A percentile compares a stretch with the other conserved stretches of the same genome.
phyloP scores from a whole-genome alignment of 768 basidiomycete genomes.

The Daedaleopsis nitida region DNA sequence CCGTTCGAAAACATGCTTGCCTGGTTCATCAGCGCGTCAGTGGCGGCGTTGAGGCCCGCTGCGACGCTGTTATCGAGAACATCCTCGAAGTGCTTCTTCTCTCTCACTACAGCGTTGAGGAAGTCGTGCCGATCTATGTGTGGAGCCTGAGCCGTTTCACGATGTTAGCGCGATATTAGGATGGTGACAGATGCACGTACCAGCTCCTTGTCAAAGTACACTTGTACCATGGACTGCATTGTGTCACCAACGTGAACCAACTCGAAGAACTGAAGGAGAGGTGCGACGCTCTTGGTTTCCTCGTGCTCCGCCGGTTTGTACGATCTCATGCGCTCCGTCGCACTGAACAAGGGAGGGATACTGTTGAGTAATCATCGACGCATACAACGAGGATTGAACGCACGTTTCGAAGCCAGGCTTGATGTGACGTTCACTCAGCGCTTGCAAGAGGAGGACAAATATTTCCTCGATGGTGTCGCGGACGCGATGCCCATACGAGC shows the following conservation, averaged over 20 bases:
- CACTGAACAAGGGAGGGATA: constrained; percentile 51
- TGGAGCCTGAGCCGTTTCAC: constrained; percentile 65
- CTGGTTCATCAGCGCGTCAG: constrained; percentile 94
- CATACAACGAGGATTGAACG: neutral
- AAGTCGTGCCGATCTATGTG: constrained; percentile 96
- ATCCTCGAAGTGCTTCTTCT: constrained; percentile 97
- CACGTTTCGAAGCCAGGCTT: constrained; percentile 68
- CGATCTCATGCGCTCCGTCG: constrained; percentile 84
- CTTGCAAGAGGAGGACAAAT: constrained; percentile 82
- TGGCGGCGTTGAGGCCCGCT: constrained; percentile 90
- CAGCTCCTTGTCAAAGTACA: constrained; percentile 97
- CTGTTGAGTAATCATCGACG: too few species aligned
- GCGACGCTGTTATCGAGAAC: constrained; percentile 92
- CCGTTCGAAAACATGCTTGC: constrained; percentile 27
- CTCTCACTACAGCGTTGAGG: constrained; percentile 87
- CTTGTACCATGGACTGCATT: constrained; percentile 96
- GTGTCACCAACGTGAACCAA: constrained; percentile 96
- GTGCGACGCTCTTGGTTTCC: constrained; percentile 82
- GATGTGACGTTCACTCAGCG: constrained; percentile 78
- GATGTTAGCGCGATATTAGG: neutral
- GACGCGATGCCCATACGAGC: constrained; percentile 83
- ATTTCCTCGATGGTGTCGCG: constrained; percentile 93
- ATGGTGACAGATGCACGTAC: constrained; percentile 41
- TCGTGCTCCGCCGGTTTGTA: constrained; percentile 90
- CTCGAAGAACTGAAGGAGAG: constrained; percentile 95